Conservation (phyloP, 176 grass and related monocot species). For the Typha latifolia region DNA sequence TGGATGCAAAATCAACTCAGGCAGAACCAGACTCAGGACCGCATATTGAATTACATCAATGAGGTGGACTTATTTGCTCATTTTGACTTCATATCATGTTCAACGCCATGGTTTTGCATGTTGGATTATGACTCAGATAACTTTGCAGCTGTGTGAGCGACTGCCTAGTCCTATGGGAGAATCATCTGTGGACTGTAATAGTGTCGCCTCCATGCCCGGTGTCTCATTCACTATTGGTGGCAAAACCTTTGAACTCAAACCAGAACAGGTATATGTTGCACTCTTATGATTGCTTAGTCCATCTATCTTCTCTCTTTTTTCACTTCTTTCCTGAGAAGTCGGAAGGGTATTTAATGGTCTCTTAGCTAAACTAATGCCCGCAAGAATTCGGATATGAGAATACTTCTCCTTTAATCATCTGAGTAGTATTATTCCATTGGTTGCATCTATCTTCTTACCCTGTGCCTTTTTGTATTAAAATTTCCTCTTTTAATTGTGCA, state of each 20-base stretch:
- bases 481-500: constrained; percentile 18
- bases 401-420: too few relatives aligned
- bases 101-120: neutral
- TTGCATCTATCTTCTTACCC: neutral
- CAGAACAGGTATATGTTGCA: constrained; percentile 46
- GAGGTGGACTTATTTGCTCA: constrained; percentile 26
- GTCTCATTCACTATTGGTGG: constrained; percentile 71
- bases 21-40: constrained; percentile 50
- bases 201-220: constrained; percentile 53
- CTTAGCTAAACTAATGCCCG: neutral
- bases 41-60: constrained; percentile 47
- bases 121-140: constrained; percentile 2
- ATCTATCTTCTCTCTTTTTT: neutral
- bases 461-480: neutral
- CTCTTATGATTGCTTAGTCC: neutral
- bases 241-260: constrained; percentile 59
- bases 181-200: constrained; percentile 59
- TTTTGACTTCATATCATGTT: neutral
- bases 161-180: constrained; percentile 76
- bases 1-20: constrained; percentile 74
- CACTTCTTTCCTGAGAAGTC: neutral
- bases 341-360: neutral
- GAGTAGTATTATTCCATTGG: too few relatives aligned
- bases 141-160: constrained; percentile 63
- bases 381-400: too few relatives aligned